These are phyloP conservation scores for Xylaria cubensis DNA, from an alignment of 495 filamentous ascomycete genomes.

Conservation along the genomic window DNA sequence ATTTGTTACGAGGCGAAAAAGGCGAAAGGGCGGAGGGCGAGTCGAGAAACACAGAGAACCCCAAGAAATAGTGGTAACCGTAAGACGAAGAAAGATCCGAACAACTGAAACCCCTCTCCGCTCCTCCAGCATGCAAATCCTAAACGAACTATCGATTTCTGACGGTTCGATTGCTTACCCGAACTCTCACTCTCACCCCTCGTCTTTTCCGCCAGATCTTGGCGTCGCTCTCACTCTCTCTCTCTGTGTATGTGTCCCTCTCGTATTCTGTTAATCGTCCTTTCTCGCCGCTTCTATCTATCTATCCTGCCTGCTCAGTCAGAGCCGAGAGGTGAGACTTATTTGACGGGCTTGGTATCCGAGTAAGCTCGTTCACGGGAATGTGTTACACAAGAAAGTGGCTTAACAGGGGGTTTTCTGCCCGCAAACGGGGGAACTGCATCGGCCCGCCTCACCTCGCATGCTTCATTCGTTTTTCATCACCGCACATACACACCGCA, in stretches of 20 bases:
- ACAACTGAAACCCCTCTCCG: constrained; percentile 3
- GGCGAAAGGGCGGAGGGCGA: constrained; percentile 4
- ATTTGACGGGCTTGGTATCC: neutral
- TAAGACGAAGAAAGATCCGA: neutral
- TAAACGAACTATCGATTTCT: constrained; percentile 6
- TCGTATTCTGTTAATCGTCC: neutral
- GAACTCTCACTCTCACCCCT: neutral
- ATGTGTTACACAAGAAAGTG: constrained; percentile 14
- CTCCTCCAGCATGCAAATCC: neutral
- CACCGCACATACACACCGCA: neutral
- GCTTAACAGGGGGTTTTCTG: neutral
- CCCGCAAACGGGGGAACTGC: neutral
- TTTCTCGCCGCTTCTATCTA: neutral
- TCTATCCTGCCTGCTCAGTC: neutral
- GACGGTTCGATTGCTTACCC: constrained; percentile 23
- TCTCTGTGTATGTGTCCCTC: neutral
- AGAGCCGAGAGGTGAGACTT: neutral
- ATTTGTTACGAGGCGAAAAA: constrained; percentile 5
- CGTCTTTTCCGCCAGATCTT: constrained; percentile 12
- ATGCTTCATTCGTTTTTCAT: neutral
- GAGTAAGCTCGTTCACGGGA: neutral
- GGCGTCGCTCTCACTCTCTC: neutral
- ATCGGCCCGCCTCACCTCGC: constrained; percentile 19
- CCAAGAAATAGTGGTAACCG: neutral
- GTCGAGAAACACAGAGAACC: neutral